These are phyloP conservation scores for Mariannaea sp. DNA, from an alignment of 2,329 filamentous ascomycete species.

Conservation along the genomic window DNA sequence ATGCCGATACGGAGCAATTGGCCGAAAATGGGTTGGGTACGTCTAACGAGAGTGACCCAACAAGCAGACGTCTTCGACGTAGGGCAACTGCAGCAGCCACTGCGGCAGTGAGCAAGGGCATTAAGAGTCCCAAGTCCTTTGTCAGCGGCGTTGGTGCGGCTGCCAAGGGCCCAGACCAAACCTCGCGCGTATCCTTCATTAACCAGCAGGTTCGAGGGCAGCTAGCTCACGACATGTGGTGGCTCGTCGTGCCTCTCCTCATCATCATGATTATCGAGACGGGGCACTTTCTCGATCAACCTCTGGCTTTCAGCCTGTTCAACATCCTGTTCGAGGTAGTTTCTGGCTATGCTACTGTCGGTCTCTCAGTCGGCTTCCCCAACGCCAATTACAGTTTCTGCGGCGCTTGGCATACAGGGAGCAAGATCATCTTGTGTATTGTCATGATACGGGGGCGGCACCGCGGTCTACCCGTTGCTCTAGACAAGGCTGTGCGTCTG, in stretches of 20 bases:
- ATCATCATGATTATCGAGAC: slow-evolving; percentile 66
- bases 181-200: slow-evolving; percentile 54
- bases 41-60: slow-evolving; percentile 38
- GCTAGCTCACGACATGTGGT: slow-evolving; percentile 70
- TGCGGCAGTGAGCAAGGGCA: slow-evolving; percentile 38
- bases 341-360: slow-evolving; percentile 65
- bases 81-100: slow-evolving; percentile 32
- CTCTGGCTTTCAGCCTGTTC: slow-evolving; percentile 60
- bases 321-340: slow-evolving; percentile 64
- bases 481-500: slow-evolving; percentile 58
- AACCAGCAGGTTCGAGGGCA: slow-evolving; percentile 66
- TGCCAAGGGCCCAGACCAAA: slow-evolving; percentile 32
- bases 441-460: slow-evolving; percentile 63
- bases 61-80: slow-evolving; percentile 26
- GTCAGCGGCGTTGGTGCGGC: slow-evolving; percentile 49
- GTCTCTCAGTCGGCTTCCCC: slow-evolving; percentile 61
- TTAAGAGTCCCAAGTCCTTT: slow-evolving; percentile 48
- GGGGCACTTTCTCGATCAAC: slow-evolving; percentile 56
- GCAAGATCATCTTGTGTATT: slow-evolving; percentile 61
- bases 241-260: slow-evolving; percentile 64
- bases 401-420: slow-evolving; percentile 58
- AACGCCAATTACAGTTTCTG: slow-evolving; percentile 59
- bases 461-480: slow-evolving; percentile 59
- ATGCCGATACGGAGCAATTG: slow-evolving; percentile 27
- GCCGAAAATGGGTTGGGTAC: slow-evolving; percentile 29